Base-by-base conservation (phyloP, 192 early-diverging fungal species). In the Mortierella antarctica region DNA sequence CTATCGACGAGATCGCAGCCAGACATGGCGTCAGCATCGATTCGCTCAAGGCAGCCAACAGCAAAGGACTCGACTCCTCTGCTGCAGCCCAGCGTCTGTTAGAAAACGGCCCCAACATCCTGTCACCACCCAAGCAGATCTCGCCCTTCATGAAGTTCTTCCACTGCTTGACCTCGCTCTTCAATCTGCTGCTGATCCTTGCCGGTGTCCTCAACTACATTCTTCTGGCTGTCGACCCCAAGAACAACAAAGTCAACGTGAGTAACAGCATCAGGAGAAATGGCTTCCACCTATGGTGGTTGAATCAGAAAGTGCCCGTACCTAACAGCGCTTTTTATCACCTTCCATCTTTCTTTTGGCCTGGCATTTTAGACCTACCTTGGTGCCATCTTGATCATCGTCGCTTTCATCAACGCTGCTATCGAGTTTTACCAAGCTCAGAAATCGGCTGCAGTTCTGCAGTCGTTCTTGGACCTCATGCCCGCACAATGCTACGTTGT, bases 391-490 rank as follows among this genome's bases (percentile, higher is more conserved):
- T 86, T 97, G 1, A 89, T 99, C 62, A 86, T 60, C 55, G 95
- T 99, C 52, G 94, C 96, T 2, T 93, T 99, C 59, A 57, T 95
- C 52, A 99, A 99, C 78, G 94, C 97, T 4, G 86, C 83, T 44
- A 95, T 99, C 75, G 97, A 99, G 81, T 97, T 96, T 82, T 93
- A 92, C 71, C 97, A 99, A 85, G 83, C 89, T 60, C 94, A 93
- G 83, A 99, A 99, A 84, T 92, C 93, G 42, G 90, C 92, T 31
- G 94, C 94, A 46, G 91, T 96, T 57, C 82, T 99, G 45, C 94
- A 96, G 46, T 96, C 96, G 7, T 94, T 99, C 87, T 76, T 97
- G 82, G 92, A 94, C 81, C 84, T 99, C 87, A 96, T 98, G 48
- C 96, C 97, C 1, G 85, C 90, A 50, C 92, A 96, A 71, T 93